Percentiles rank a stretch among this genome's conserved stretches.
Evolutionary conservation across 768 basidiomycete genomes (phyloP).

Genomic region (Hypholoma fasciculare): DNA sequence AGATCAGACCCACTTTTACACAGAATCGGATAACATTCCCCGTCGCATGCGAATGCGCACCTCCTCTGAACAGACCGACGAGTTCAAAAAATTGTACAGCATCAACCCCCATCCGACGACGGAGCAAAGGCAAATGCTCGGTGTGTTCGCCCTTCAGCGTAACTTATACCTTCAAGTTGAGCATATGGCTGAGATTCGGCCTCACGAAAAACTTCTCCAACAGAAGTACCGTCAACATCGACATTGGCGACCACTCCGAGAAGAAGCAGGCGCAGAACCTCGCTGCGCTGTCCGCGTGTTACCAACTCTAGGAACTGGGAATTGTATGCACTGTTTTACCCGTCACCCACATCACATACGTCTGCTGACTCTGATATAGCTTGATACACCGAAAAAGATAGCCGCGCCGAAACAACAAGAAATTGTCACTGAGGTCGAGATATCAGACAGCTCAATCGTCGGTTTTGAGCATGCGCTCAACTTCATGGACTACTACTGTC

Average conservation of each 20-base stretch:
- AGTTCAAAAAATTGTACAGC: constrained; percentile 66
- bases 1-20: constrained; percentile 50
- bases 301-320: constrained; percentile 64
- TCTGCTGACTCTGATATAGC: constrained; percentile 21
- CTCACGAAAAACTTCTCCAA: no score
- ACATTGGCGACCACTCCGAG: constrained; percentile 53
- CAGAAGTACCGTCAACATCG: constrained; percentile 42
- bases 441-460: constrained; percentile 68
- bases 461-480: constrained; percentile 72
- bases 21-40: constrained; percentile 51
- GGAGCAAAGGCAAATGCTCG: constrained; percentile 65
- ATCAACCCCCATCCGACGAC: constrained; percentile 65
- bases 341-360: neutral
- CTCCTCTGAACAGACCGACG: constrained; percentile 63
- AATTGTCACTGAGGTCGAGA: constrained; percentile 20
- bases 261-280: constrained; percentile 71
- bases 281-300: constrained; percentile 73
- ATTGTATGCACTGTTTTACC: constrained; percentile 49
- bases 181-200: no score
- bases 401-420: constrained; percentile 19
- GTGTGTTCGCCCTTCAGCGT: no score
- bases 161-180: no score
- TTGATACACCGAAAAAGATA: constrained; percentile 37
- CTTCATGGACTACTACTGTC: constrained; percentile 97
- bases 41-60: constrained; percentile 68